phyloP scores from a whole-genome alignment of 805 yeast genomes.

The Saturnispora diversa region DNA sequence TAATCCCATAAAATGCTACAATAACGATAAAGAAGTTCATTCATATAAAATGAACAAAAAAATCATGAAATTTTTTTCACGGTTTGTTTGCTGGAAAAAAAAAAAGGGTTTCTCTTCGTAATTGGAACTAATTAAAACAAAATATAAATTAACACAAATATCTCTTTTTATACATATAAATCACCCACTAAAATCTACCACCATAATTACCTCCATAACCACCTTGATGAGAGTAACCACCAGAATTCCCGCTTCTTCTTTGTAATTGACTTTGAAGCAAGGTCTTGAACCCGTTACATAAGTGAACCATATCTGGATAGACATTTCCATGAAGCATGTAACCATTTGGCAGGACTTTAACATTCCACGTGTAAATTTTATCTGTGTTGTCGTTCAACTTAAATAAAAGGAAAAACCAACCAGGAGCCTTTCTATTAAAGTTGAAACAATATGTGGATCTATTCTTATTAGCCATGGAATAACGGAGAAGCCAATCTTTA shows the following conservation, averaged over 20 bases:
- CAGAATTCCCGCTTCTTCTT: constrained; percentile 14
- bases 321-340: constrained; percentile 68
- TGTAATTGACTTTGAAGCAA: constrained; percentile 26
- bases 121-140: no score
- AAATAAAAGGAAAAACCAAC: constrained; percentile 85
- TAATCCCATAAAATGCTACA: no score
- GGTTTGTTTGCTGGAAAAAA: no score
- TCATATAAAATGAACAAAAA: no score
- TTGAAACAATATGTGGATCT: constrained; percentile 88
- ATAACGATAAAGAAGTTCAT: no score
- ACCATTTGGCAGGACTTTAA: constrained; percentile 83
- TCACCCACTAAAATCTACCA: constrained; percentile 6
- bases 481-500: constrained; percentile 77
- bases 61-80: no score
- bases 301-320: constrained; percentile 80
- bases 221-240: constrained; percentile 10
- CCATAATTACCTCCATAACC: constrained; percentile 10
- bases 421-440: constrained; percentile 83
- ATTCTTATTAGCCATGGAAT: constrained; percentile 83
- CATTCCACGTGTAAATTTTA: constrained; percentile 77
- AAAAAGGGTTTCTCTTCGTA: no score
- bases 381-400: constrained; percentile 62
- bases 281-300: constrained; percentile 92
- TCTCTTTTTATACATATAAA: background rate
- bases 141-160: background rate